Evolutionary conservation across 192 early-diverging fungal species (phyloP).

Genomic region (Neocallimastix lanati): DNA sequence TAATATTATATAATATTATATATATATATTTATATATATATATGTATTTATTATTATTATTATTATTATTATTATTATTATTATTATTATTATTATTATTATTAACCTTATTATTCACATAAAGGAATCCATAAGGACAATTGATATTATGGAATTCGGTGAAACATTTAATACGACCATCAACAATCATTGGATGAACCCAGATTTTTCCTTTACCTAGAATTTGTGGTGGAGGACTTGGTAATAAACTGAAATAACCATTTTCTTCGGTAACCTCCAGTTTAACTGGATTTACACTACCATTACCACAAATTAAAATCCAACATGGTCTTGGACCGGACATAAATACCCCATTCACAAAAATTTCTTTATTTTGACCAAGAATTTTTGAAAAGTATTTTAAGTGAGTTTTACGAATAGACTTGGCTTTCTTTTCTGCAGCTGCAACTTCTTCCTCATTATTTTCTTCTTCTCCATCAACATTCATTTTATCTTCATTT

Average conservation of each 20-base stretch:
- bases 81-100: neutral
- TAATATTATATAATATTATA: too few relatives aligned
- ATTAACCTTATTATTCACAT: conserved; percentile 43
- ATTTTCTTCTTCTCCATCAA: neutral
- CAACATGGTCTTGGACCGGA: conserved; percentile 50
- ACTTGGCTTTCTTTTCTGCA: too few relatives aligned
- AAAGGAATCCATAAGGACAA: conserved; percentile 54
- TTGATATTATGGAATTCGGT: conserved; percentile 61
- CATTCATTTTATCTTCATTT: neutral
- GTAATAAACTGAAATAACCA: conserved; percentile 3
- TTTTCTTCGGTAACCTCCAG: conserved; percentile 10
- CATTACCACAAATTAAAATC: conserved; percentile 29
- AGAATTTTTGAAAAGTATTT: neutral
- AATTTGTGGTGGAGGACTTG: conserved; percentile 7
- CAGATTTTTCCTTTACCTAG: conserved; percentile 35
- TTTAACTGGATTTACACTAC: conserved; percentile 5
- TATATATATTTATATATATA: too few relatives aligned
- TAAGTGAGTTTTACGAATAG: neutral
- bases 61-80: too few relatives aligned
- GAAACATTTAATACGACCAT: conserved; percentile 47
- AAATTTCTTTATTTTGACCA: neutral
- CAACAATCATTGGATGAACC: conserved; percentile 53
- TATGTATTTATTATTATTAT: too few relatives aligned
- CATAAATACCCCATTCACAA: conserved; percentile 45
- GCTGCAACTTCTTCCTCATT: neutral